A percentile compares a stretch with the other conserved stretches of the same genome.
Conservation (phyloP, 2,329 filamentous ascomycete genomes). For the Talaromyces sp. region DNA sequence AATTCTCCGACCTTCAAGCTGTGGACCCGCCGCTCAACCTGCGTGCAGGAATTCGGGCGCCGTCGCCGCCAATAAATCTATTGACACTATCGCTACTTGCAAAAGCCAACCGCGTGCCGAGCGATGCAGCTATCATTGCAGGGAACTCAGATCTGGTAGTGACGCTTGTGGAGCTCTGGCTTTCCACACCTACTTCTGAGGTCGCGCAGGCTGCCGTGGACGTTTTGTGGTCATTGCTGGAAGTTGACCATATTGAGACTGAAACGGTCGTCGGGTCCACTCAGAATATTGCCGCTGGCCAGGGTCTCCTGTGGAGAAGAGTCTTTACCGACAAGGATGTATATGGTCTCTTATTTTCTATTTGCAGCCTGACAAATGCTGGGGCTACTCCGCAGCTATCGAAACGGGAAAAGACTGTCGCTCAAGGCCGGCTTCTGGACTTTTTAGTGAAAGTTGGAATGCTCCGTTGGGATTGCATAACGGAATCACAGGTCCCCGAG, state of each 20-base stretch:
- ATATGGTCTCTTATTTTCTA: slow-evolving; percentile 55
- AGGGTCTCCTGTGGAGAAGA: slow-evolving; percentile 60
- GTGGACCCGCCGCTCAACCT: slow-evolving; percentile 53
- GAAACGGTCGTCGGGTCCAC: slow-evolving; percentile 22
- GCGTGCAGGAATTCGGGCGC: slow-evolving; percentile 52
- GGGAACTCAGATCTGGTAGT: slow-evolving; percentile 54
- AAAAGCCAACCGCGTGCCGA: slow-evolving; percentile 52
- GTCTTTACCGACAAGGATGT: slow-evolving; percentile 60
- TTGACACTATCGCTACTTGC: slow-evolving; percentile 55
- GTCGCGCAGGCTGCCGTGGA: slow-evolving; percentile 55
- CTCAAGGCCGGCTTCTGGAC: slow-evolving; percentile 59
- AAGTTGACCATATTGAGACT: slow-evolving; percentile 45
- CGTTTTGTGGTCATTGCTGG: slow-evolving; percentile 52
- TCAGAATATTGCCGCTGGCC: slow-evolving; percentile 35
- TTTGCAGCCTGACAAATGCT: slow-evolving; percentile 47
- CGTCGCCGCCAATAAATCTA: slow-evolving; percentile 53
- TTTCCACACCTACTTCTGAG: slow-evolving; percentile 54
- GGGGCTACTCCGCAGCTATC: slow-evolving; percentile 40
- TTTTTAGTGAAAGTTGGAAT: slow-evolving; percentile 54
- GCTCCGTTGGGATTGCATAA: slow-evolving; percentile 55
- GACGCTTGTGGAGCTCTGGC: slow-evolving; percentile 57
- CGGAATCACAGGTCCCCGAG: slow-evolving; percentile 50
- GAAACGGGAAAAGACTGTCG: slow-evolving; percentile 55
- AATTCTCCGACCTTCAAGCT: slow-evolving; percentile 49
- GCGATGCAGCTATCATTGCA: slow-evolving; percentile 58